A percentile compares a stretch with the other conserved stretches of the same genome.
These are phyloP conservation scores for Rosa hybrid DNA, from an alignment of 331 rosid species.

Conservation along the genomic window DNA sequence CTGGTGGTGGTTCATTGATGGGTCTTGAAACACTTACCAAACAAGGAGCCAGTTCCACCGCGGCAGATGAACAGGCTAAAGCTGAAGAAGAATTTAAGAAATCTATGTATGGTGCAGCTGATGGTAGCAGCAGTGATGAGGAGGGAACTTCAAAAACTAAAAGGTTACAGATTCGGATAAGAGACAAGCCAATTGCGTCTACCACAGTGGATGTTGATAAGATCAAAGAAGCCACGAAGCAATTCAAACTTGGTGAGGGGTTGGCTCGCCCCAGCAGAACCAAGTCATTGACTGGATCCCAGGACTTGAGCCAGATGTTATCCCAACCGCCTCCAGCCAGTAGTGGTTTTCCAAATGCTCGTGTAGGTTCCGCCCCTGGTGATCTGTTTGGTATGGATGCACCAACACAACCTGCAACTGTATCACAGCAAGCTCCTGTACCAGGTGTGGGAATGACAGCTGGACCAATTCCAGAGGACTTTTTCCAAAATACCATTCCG, in stretches of 20 bases:
- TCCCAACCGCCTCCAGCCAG: conserved; percentile 49
- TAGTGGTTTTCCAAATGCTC: conserved; percentile 37
- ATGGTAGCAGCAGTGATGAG: conserved; percentile 96
- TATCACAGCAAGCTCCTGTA: conserved; percentile 51
- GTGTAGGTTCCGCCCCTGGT: conserved; percentile 51
- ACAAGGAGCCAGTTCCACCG: conserved; percentile 50
- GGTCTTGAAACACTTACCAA: conserved; percentile 66
- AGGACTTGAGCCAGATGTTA: conserved; percentile 73
- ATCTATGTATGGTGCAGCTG: conserved; percentile 82
- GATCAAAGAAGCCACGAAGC: conserved; percentile 93
- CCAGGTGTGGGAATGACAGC: conserved; percentile 48
- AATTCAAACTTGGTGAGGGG: conserved; percentile 77
- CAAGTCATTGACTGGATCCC: conserved; percentile 66
- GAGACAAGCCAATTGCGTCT: conserved; percentile 77
- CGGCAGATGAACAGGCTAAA: conserved; percentile 85
- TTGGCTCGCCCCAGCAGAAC: conserved; percentile 70
- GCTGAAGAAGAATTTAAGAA: conserved; percentile 98
- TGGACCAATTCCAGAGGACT: conserved; percentile 97
- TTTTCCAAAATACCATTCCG: conserved; percentile 89
- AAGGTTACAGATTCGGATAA: conserved; percentile 77
- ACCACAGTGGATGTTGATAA: conserved; percentile 82
- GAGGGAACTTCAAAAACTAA: conserved; percentile 80
- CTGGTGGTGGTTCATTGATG: conserved; percentile 56
- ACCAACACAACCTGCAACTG: conserved; percentile 48
- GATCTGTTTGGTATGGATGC: conserved; percentile 68